Percentiles rank a stretch among this genome's conserved stretches.
Conservation (phyloP, 2,329 filamentous ascomycete genomes). For the Exophiala calicioides region DNA sequence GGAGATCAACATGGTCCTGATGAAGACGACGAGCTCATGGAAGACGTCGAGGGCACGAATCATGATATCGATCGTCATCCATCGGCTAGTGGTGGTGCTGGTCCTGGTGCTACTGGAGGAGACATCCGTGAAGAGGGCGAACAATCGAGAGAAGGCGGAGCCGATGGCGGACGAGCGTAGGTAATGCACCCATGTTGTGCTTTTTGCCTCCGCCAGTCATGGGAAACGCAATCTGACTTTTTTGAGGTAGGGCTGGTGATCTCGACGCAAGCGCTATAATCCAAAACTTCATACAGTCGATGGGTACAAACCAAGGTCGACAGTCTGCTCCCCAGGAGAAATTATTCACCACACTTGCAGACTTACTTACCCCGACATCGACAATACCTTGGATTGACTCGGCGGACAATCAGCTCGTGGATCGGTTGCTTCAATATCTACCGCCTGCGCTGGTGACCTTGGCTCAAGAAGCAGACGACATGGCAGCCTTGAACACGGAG, state of each 20-base stretch:
- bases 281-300: conserved; percentile 82
- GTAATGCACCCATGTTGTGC: conserved; percentile 54
- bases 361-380: conserved; percentile 75
- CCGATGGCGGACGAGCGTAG: conserved; percentile 99
- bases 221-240: conserved; percentile 45
- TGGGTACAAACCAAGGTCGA: conserved; percentile 59
- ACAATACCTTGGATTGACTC: conserved; percentile 77
- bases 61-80: conserved; percentile 61
- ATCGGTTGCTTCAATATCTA: conserved; percentile 74
- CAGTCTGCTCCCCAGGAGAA: conserved; percentile 57
- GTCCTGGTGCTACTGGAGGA: conserved; percentile 82
- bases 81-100: conserved; percentile 71
- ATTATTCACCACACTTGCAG: conserved; percentile 78
- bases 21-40: conserved; percentile 72
- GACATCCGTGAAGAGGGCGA: conserved; percentile 90
- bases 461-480: conserved; percentile 65
- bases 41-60: conserved; percentile 67
- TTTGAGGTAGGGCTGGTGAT: conserved; percentile 61
- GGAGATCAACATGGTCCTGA: conserved; percentile 53
- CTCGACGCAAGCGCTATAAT: conserved; percentile 76
- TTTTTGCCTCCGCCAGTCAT: not conserved
- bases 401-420: conserved; percentile 63
- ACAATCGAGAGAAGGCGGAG: conserved; percentile 84
- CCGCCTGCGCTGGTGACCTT: conserved; percentile 78
- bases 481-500: conserved; percentile 66